phyloP scores from a whole-genome alignment of 768 basidiomycete species.

The Suillus plorans region DNA sequence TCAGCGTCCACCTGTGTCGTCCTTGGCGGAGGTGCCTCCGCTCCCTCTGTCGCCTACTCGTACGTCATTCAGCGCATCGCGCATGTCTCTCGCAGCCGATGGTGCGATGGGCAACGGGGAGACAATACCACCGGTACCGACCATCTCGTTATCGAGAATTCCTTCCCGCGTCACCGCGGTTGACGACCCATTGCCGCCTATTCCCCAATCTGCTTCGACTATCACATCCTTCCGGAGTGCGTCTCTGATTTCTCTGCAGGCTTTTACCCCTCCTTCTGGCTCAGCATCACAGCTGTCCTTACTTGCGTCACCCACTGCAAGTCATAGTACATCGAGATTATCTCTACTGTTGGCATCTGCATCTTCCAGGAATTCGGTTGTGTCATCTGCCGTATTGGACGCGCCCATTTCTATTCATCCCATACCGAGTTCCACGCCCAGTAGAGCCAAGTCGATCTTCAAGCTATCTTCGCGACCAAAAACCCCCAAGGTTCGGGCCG shows the following conservation, averaged over 20 bases:
- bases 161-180: slow-evolving; percentile 19
- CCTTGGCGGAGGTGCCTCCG: slow-evolving; percentile 23
- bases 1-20: slow-evolving; percentile 21
- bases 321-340: slow-evolving; percentile 16
- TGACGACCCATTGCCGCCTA: slow-evolving; percentile 20
- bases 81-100: slow-evolving; percentile 8
- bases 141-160: slow-evolving; percentile 19
- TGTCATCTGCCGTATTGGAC: slow-evolving; percentile 24
- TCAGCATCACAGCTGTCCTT: slow-evolving; percentile 23
- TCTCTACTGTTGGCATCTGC: slow-evolving; percentile 23
- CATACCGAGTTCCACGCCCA: background rate
- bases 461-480: slow-evolving; percentile 27
- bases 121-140: slow-evolving; percentile 1
- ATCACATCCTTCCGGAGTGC: slow-evolving; percentile 22
- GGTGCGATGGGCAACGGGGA: background rate
- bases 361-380: slow-evolving; percentile 28
- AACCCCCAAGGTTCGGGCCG: slow-evolving; percentile 15
- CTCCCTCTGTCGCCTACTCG: slow-evolving; percentile 27
- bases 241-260: slow-evolving; percentile 23
- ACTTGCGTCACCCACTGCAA: background rate
- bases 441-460: slow-evolving; percentile 31
- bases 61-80: slow-evolving; percentile 9
- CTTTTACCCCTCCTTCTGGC: slow-evolving; percentile 3
- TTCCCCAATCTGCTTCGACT: slow-evolving; percentile 30
- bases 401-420: slow-evolving; percentile 12